These are phyloP conservation scores for Aureobasidium sp. DNA, from an alignment of 2,329 filamentous ascomycete species.

Conservation along the genomic window DNA sequence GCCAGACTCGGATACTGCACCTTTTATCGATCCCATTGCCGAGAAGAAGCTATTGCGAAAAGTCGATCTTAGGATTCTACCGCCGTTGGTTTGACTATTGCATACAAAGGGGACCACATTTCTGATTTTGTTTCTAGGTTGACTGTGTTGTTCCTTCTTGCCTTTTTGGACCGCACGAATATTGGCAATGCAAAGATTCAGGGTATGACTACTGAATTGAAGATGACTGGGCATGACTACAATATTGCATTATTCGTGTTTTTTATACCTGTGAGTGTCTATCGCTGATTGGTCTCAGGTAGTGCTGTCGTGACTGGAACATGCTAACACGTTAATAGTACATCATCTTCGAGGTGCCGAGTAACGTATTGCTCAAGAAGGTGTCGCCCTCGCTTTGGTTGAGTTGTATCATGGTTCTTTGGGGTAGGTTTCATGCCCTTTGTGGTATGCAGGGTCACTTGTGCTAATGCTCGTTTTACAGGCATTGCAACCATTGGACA, in stretches of 20 bases:
- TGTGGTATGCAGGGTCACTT: neutral
- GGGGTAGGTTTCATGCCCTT: constrained; percentile 16
- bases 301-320: too few species aligned
- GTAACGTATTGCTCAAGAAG: constrained; percentile 31
- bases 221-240: constrained; percentile 32
- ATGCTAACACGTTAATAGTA: constrained; percentile 13
- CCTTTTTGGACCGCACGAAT: constrained; percentile 40
- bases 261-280: constrained; percentile 22
- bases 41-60: constrained; percentile 44
- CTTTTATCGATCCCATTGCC: neutral
- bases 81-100: constrained; percentile 25
- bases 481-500: constrained; percentile 33
- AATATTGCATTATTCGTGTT: constrained; percentile 35
- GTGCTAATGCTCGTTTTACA: neutral
- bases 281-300: too few species aligned
- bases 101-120: neutral
- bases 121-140: constrained; percentile 22
- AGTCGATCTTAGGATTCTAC: constrained; percentile 42
- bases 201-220: constrained; percentile 31
- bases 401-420: constrained; percentile 33
- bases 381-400: constrained; percentile 30
- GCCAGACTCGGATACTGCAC: neutral
- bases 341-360: constrained; percentile 26
- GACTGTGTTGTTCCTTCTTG: constrained; percentile 39
- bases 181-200: constrained; percentile 37